Conservation (phyloP, 495 filamentous ascomycete genomes). For the Penicillium cosmopolitanum region DNA sequence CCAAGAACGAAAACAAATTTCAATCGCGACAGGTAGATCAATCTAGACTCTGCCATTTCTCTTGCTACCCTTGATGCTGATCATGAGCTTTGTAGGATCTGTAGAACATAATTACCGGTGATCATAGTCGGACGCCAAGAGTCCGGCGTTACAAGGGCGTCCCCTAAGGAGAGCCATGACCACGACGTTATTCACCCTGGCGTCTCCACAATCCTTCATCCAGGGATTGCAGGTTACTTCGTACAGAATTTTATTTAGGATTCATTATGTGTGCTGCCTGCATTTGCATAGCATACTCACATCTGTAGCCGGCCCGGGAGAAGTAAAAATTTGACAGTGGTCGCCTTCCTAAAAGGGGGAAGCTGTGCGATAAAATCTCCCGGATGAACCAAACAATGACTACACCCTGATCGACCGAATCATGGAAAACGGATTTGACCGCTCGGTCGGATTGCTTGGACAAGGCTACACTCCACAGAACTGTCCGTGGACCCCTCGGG, state of each 20-base stretch:
- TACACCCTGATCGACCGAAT: background rate
- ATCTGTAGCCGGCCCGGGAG: background rate
- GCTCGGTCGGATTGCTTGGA: background rate
- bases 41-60: background rate
- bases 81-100: background rate
- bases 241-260: background rate
- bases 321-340: conserved; percentile 4
- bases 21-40: background rate
- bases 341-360: background rate
- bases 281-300: background rate
- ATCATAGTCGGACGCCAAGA: background rate
- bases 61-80: background rate
- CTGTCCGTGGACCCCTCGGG: conserved; percentile 2
- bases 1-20: background rate
- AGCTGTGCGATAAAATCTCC: conserved; percentile 1
- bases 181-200: conserved; percentile 2
- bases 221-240: background rate
- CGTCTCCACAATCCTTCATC: conserved; percentile 5
- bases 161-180: background rate
- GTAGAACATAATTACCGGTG: background rate
- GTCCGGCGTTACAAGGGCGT: background rate
- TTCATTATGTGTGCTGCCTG: background rate
- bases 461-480: conserved; percentile 10
- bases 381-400: background rate
- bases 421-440: conserved; percentile 4